Evolutionary conservation across 2,329 filamentous ascomycete genomes (phyloP).

Genomic region (Karstenula rhodostoma): DNA sequence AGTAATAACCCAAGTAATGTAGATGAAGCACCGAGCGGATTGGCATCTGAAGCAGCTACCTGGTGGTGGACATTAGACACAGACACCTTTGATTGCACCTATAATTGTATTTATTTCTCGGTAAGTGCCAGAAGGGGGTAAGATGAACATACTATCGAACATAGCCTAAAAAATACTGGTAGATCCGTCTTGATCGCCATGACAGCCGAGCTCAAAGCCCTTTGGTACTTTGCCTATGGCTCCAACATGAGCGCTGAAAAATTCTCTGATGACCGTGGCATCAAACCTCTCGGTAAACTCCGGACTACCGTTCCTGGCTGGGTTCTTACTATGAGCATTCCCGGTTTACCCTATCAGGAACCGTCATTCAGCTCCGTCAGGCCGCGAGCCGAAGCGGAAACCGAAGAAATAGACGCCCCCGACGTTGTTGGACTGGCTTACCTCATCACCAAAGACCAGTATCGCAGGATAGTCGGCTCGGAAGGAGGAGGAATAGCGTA

Average conservation of each 20-base stretch:
- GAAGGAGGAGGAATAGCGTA: constrained; percentile 31
- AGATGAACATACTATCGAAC: too few relatives aligned
- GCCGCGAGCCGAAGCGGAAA: constrained; percentile 2
- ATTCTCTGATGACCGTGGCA: constrained; percentile 26
- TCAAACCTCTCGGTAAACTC: constrained; percentile 17
- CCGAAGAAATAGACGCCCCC: too few relatives aligned
- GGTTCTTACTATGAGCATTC: constrained; percentile 22
- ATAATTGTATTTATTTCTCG: too few relatives aligned
- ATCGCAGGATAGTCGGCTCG: constrained; percentile 23
- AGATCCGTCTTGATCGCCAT: too few relatives aligned
- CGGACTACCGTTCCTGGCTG: constrained; percentile 20
- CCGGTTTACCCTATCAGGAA: constrained; percentile 29
- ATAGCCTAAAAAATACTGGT: too few relatives aligned
- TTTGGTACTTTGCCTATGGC: constrained; percentile 34
- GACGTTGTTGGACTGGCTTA: constrained; percentile 22
- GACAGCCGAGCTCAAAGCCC: not conserved
- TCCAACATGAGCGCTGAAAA: constrained; percentile 30
- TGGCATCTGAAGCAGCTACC: too few relatives aligned
- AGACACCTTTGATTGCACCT: too few relatives aligned
- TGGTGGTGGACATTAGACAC: too few relatives aligned
- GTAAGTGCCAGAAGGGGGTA: too few relatives aligned
- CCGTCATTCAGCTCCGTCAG: constrained; percentile 23
- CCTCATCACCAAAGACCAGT: constrained; percentile 24
- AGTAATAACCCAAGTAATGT: too few relatives aligned
- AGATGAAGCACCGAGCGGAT: too few relatives aligned